Base-by-base conservation (phyloP, 495 filamentous ascomycete species). In the Acidiella bohemica region DNA sequence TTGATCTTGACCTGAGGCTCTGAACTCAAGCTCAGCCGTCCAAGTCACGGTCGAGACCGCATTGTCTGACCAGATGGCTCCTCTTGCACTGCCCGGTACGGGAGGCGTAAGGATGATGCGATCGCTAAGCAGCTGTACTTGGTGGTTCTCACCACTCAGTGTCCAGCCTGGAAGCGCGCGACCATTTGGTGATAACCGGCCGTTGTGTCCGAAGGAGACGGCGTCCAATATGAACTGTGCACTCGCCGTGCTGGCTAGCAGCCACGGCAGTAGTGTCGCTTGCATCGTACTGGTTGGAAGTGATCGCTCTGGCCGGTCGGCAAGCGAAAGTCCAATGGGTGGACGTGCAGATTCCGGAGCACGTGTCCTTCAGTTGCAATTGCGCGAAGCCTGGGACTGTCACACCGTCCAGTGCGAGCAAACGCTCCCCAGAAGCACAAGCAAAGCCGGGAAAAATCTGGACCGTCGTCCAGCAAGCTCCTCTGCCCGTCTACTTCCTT, bases 101-200 rank as follows among this genome's bases (percentile, higher is more conserved):
- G 83, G 78, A 1, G 92, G 90, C 7, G 92, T 97, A 33, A 97
- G 68, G 53, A 97, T 83, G 39, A 96, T 43, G 57, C 86, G 85
- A 64, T 96, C 84, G 32, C 85, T 92, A 45, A 96, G 72, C 50
- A 93, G 56, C 50, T 82, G 67, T 37, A 88, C 81, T 5, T 63
- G 55, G 52, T 75, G 67, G 40, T 80, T 80, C 27, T 76, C 75
- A 54, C 87, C 84, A 35, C 71, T 70, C 27, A 86, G 61, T 39
- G 70, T 60, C 67, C 78, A 94, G 37, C 71, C 68, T 3, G 76
- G 76, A 32, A 83, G 68, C 18, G 55, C 63, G 34, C 70, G 59
- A 32, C 59, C 55, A 51, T 66, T 71, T 13, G 68, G 66, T 8
- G 78, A 76, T 49, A 82, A 59, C 28, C 69, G 76, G 35, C 64